phyloP scores from a whole-genome alignment of 208 protist species.

The Trypanosoma melophagium region DNA sequence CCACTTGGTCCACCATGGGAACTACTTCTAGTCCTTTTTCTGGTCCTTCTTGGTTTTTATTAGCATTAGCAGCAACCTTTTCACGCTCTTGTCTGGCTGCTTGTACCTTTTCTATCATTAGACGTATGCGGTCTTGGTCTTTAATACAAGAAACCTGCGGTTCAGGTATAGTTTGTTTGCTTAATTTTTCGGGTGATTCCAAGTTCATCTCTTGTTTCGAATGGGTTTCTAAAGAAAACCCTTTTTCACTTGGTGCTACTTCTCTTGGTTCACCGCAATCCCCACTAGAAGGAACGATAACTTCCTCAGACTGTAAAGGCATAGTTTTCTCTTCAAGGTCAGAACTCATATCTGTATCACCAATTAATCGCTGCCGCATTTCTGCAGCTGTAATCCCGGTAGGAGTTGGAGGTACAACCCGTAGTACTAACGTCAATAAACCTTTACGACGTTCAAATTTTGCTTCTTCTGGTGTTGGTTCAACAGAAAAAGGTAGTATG shows the following conservation, averaged over 20 bases:
- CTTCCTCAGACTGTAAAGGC: neutral
- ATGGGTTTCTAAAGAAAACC: no score
- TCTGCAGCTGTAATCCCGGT: conserved; percentile 33
- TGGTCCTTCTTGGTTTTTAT: conserved; percentile 5
- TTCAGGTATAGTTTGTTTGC: neutral
- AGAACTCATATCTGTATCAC: neutral
- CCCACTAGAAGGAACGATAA: no score
- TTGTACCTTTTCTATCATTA: conserved; percentile 56
- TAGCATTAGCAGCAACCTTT: conserved; percentile 19
- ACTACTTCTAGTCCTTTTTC: neutral
- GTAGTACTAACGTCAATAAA: conserved; percentile 69
- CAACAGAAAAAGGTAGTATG: conserved; percentile 78
- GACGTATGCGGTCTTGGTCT: conserved; percentile 33
- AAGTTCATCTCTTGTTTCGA: no score
- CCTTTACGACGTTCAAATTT: conserved; percentile 57
- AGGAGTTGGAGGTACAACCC: conserved; percentile 63
- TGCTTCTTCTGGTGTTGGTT: conserved; percentile 54
- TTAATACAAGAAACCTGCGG: conserved; percentile 28
- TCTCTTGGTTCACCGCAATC: neutral
- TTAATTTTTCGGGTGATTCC: neutral
- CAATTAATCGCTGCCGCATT: conserved; percentile 38
- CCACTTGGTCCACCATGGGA: neutral
- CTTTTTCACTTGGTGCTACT: no score
- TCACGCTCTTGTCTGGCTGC: conserved; percentile 45
- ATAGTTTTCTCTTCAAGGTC: neutral